Conservation (phyloP, 208 protist species). For the Leishmania tropica region DNA sequence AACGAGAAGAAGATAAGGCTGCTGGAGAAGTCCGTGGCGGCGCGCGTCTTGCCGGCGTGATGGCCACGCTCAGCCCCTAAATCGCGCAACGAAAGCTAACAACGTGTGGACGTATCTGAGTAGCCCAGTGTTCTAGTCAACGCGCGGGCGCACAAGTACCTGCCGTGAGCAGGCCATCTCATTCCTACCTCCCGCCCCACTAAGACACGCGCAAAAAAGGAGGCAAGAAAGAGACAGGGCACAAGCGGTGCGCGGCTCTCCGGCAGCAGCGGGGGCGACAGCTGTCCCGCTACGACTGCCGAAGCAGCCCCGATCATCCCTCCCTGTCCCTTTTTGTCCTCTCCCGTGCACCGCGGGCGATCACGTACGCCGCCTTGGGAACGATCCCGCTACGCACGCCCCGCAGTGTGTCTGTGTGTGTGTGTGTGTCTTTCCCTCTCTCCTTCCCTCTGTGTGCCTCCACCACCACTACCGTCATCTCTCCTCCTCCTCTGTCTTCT, state of each 20-base stretch:
- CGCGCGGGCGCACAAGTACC: not conserved
- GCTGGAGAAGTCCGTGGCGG: constrained; percentile 44
- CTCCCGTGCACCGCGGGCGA: not conserved
- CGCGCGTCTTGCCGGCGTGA: constrained; percentile 13
- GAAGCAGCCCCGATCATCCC: not conserved
- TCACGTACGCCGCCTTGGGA: not conserved
- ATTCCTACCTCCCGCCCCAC: not conserved
- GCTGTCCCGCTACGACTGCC: not conserved
- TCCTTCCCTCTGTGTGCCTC: constrained; percentile 5
- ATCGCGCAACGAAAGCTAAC: not conserved
- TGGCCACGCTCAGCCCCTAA: not conserved
- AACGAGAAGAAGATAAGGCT: constrained; percentile 64
- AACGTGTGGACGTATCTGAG: not conserved
- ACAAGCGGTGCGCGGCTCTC: not conserved
- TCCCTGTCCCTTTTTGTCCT: not conserved
- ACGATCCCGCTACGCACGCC: not conserved
- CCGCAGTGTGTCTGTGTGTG: not conserved
- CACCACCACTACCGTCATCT: not conserved
- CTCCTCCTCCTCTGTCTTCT: not conserved
- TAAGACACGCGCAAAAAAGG: not conserved
- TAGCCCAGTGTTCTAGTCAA: not conserved
- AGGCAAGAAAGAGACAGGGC: not conserved
- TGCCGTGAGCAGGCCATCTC: not conserved
- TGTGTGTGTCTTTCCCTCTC: constrained; percentile 9
- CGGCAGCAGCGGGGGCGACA: not conserved